These are phyloP conservation scores for Tubosaeta sp. DNA, from an alignment of 768 basidiomycete genomes.

Conservation along the genomic window DNA sequence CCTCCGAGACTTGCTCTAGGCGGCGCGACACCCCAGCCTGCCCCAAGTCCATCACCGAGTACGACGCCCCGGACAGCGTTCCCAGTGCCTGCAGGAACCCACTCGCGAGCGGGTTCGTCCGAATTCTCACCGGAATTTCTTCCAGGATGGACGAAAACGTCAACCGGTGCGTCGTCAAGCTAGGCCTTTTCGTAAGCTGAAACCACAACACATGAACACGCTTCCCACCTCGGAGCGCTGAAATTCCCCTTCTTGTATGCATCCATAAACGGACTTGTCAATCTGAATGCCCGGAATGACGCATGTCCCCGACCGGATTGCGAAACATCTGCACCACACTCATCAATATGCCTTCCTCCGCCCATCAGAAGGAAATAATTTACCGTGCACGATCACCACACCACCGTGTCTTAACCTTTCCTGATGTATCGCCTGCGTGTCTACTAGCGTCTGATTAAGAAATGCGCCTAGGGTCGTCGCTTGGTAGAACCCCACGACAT, in stretches of 20 bases:
- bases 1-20: constrained; percentile 81
- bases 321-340: constrained; percentile 56
- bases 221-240: constrained; percentile 71
- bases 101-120: constrained; percentile 73
- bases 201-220: neutral
- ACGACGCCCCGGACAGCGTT: constrained; percentile 42
- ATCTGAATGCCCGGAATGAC: constrained; percentile 82
- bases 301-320: constrained; percentile 79
- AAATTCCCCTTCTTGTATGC: constrained; percentile 83
- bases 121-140: constrained; percentile 80
- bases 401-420: constrained; percentile 84
- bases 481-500: constrained; percentile 92
- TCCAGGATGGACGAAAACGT: constrained; percentile 85
- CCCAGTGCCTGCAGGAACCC: constrained; percentile 71
- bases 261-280: constrained; percentile 75
- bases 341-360: constrained; percentile 3
- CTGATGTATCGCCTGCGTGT: constrained; percentile 82
- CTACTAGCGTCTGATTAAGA: constrained; percentile 74
- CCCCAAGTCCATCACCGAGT: constrained; percentile 66
- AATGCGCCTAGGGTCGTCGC: constrained; percentile 83
- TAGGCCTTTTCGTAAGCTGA: constrained; percentile 28
- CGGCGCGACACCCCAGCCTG: constrained; percentile 66
- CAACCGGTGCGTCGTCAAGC: constrained; percentile 73
- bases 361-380: constrained; percentile 17
- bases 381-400: constrained; percentile 80